Percentiles rank a stretch among this genome's conserved stretches.
These are phyloP conservation scores for Vaccinium darrowii DNA, from an alignment of 148 eudicot species.

Conservation along the genomic window DNA sequence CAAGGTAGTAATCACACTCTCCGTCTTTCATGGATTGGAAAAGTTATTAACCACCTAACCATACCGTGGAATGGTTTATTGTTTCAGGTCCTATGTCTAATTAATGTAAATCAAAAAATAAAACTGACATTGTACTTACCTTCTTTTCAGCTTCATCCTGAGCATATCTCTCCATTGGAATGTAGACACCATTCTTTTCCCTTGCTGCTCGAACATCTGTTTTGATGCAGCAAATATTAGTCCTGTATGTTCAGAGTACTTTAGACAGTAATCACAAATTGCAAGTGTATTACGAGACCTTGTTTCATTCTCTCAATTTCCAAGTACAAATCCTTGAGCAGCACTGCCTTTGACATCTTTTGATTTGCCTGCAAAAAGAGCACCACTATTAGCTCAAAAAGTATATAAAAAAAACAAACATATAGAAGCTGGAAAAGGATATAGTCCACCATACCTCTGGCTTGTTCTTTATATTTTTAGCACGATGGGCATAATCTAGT, in stretches of 20 bases:
- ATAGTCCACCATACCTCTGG: constrained; percentile 59
- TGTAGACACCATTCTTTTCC: constrained; percentile 85
- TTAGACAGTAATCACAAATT: background rate
- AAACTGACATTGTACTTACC: constrained; percentile 27
- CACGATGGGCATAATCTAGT: constrained; percentile 83
- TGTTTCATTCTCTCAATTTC: constrained; percentile 89
- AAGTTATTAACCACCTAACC: constrained; percentile 10
- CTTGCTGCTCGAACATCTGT: constrained; percentile 90
- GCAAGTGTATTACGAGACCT: constrained; percentile 41
- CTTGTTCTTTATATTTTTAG: constrained; percentile 85
- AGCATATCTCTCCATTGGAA: constrained; percentile 67
- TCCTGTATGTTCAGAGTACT: background rate
- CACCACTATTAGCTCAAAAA: constrained; percentile 2
- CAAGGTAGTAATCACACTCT: background rate
- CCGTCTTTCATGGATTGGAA: background rate
- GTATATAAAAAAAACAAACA: background rate
- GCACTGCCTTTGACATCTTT: constrained; percentile 64
- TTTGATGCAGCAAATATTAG: constrained; percentile 2
- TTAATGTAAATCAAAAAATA: background rate
- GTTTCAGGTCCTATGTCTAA: background rate
- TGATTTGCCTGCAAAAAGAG: constrained; percentile 64
- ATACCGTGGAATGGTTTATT: background rate
- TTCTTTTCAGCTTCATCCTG: constrained; percentile 93
- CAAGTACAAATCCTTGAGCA: constrained; percentile 74
- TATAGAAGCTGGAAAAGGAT: background rate